Evolutionary conservation across 2,329 filamentous ascomycete genomes (phyloP).

Genomic region (Neofusicoccum umdonicola): DNA sequence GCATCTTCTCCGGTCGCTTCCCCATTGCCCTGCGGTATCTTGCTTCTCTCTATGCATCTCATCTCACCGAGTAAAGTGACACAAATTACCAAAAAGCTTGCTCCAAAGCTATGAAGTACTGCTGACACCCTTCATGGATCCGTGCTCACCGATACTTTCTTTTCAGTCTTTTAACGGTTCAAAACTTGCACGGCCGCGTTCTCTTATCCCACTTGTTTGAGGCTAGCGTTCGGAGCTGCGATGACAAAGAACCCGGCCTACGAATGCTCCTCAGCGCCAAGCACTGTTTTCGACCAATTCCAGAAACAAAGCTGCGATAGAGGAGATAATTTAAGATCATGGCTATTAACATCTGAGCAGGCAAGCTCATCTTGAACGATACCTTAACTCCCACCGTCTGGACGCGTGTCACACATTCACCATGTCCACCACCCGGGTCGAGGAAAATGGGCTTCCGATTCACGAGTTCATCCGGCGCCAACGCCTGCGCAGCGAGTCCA

Average conservation of each 20-base stretch:
- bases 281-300: not conserved
- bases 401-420: not conserved
- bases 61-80: no score
- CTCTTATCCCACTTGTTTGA: no score
- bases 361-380: not conserved
- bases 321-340: not conserved
- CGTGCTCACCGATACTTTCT: no score
- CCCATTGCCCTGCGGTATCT: not conserved
- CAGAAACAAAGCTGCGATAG: not conserved
- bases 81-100: no score
- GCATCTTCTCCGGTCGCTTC: no score
- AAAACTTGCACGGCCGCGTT: no score
- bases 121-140: no score
- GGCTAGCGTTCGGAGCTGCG: no score
- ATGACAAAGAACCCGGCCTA: no score
- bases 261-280: not conserved
- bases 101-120: no score
- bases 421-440: not conserved
- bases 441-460: not conserved
- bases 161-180: no score
- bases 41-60: not conserved
- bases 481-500: not conserved
- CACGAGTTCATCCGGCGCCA: constrained; percentile 4
- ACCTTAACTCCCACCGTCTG: not conserved
- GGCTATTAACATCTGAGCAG: not conserved